Evolutionary conservation across 106 monocot species (phyloP).

Genomic region (Gastrodia elata): DNA sequence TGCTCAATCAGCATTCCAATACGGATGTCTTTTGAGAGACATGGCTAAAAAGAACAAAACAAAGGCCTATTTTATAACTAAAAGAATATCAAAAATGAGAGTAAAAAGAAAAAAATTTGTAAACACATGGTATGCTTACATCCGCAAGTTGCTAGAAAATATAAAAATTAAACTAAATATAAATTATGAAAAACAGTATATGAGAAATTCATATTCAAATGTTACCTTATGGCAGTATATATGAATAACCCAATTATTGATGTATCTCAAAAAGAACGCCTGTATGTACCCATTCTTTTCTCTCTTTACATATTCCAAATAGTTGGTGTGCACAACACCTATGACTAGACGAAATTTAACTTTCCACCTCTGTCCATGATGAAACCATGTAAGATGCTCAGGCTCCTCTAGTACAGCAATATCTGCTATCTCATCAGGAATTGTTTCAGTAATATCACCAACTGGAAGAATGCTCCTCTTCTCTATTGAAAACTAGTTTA

Average conservation of each 20-base stretch:
- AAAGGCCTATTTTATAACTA: too few relatives aligned
- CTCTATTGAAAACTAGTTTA: conserved; percentile 55
- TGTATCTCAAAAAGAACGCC: conserved; percentile 62
- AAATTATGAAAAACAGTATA: too few relatives aligned
- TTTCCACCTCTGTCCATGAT: conserved; percentile 92
- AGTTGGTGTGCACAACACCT: conserved; percentile 89
- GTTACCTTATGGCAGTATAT: conserved; percentile 84
- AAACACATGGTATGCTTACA: too few relatives aligned
- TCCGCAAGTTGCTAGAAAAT: too few relatives aligned
- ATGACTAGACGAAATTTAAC: conserved; percentile 67
- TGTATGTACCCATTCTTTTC: conserved; percentile 68
- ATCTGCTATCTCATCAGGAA: conserved; percentile 71
- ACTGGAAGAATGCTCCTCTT: conserved; percentile 76
- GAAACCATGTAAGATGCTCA: conserved; percentile 92
- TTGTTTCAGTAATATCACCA: conserved; percentile 70
- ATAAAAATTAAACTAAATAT: too few relatives aligned
- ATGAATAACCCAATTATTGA: conserved; percentile 70
- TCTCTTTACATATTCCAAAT: conserved; percentile 89
- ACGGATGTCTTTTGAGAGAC: background rate
- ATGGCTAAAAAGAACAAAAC: too few relatives aligned
- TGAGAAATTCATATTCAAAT: background rate
- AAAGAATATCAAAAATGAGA: too few relatives aligned
- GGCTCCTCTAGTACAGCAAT: conserved; percentile 91
- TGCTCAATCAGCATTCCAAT: background rate
- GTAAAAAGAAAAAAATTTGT: too few relatives aligned